Conservation (phyloP, 1,139 yeast genomes). For the Geotrichum klebahnii region DNA sequence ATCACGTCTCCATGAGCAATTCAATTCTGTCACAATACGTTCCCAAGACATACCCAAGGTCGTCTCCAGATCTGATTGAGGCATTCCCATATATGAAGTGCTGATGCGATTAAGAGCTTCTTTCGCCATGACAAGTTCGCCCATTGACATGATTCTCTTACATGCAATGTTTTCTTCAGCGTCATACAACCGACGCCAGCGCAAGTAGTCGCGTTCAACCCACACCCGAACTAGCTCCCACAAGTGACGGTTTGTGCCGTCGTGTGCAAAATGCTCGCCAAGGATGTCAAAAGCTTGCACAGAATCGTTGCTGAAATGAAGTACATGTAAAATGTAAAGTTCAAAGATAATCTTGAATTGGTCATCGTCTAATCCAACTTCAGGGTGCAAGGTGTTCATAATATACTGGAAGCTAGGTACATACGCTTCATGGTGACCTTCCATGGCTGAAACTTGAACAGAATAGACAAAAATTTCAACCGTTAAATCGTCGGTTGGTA, state of each 20-base stretch:
- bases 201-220: slow-evolving; percentile 15
- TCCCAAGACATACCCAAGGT: slow-evolving; percentile 9
- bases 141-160: slow-evolving; percentile 10
- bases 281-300: slow-evolving; percentile 13
- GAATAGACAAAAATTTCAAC: slow-evolving; percentile 13
- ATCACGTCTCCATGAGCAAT: slow-evolving; percentile 7
- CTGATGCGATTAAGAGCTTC: slow-evolving; percentile 10
- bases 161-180: slow-evolving; percentile 9
- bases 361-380: slow-evolving; percentile 1
- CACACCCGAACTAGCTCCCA: slow-evolving; percentile 14
- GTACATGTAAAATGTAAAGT: slow-evolving; percentile 12
- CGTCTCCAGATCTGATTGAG: neutral
- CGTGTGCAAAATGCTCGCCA: neutral
- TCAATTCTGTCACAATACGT: neutral
- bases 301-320: slow-evolving; percentile 8
- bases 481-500: neutral
- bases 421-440: slow-evolving; percentile 11
- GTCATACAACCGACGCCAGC: slow-evolving; percentile 15
- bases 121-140: slow-evolving; percentile 9
- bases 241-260: neutral
- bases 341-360: slow-evolving; percentile 5
- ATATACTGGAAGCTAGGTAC: slow-evolving; percentile 7
- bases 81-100: neutral
- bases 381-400: slow-evolving; percentile 2
- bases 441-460: slow-evolving; percentile 5